A percentile compares a stretch with the other conserved stretches of the same genome.
These are phyloP conservation scores for Xylariaceae sp. DNA, from an alignment of 2,329 filamentous ascomycete genomes.

Conservation along the genomic window DNA sequence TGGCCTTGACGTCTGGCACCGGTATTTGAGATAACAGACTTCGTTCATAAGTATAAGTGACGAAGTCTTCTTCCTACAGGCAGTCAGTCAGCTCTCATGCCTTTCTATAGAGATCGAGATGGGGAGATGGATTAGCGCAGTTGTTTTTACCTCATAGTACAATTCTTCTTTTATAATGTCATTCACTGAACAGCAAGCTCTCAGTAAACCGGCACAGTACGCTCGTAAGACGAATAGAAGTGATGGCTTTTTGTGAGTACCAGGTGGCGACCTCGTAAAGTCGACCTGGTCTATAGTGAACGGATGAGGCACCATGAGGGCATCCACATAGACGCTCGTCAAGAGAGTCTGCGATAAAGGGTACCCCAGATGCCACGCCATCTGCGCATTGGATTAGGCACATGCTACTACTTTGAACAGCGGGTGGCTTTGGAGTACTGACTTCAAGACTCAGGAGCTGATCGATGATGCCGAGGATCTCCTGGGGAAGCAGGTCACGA, in stretches of 20 bases:
- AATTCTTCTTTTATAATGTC: constrained; percentile 73
- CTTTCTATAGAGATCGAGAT: neutral
- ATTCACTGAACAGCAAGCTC: constrained; percentile 75
- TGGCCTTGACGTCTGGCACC: constrained; percentile 48
- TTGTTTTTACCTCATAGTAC: constrained; percentile 69
- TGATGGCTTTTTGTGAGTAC: constrained; percentile 34
- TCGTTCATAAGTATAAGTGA: constrained; percentile 83
- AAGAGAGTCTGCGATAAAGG: constrained; percentile 92
- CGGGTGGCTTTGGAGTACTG: constrained; percentile 20
- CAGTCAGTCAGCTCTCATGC: constrained; percentile 14
- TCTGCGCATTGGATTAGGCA: constrained; percentile 44
- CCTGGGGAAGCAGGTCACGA: constrained; percentile 61
- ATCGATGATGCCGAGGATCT: constrained; percentile 91
- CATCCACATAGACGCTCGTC: constrained; percentile 86
- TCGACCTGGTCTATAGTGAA: constrained; percentile 58
- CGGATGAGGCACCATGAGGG: constrained; percentile 67
- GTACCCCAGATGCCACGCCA: constrained; percentile 96
- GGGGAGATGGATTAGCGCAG: neutral
- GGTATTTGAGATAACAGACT: constrained; percentile 64
- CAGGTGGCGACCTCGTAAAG: constrained; percentile 44
- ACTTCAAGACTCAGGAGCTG: constrained; percentile 87
- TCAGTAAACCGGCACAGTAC: constrained; percentile 81
- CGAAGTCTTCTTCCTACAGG: constrained; percentile 85
- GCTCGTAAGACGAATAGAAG: constrained; percentile 67
- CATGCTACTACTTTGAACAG: neutral